phyloP scores from a whole-genome alignment of 1,284 basidiomycete species.

The Ceratobasidium sp. region DNA sequence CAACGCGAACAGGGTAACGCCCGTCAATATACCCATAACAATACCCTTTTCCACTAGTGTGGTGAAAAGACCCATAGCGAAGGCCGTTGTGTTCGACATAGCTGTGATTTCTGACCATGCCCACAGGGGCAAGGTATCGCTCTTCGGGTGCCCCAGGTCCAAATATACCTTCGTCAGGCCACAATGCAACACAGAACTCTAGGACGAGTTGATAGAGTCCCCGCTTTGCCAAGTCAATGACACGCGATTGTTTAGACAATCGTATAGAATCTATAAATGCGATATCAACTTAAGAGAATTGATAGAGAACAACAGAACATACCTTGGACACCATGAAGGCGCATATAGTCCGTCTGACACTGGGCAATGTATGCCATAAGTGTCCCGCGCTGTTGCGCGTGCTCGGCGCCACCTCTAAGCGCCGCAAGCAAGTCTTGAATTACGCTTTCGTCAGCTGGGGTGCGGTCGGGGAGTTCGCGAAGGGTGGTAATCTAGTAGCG shows the following conservation, averaged over 20 bases:
- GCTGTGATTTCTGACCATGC: constrained; percentile 20
- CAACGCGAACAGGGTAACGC: neutral
- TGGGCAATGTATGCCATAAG: constrained; percentile 12
- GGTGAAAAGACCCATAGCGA: neutral
- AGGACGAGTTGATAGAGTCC: constrained; percentile 9
- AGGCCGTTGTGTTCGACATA: constrained; percentile 24
- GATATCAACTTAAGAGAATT: too few species aligned
- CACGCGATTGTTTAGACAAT: neutral
- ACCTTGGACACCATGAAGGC: constrained; percentile 1
- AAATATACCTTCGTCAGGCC: constrained; percentile 20
- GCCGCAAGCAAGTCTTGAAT: neutral
- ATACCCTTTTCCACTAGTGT: constrained; percentile 31
- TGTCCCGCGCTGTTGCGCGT: neutral
- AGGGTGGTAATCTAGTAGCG: neutral
- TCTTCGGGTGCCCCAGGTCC: too few species aligned
- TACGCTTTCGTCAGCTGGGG: neutral
- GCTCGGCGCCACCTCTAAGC: neutral
- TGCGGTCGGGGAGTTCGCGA: neutral
- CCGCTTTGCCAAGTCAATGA: neutral
- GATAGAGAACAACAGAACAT: too few species aligned
- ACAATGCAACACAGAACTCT: constrained; percentile 9
- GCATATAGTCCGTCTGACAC: too few species aligned
- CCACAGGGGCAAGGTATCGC: constrained; percentile 5
- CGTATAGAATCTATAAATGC: neutral
- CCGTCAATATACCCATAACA: constrained; percentile 21